Conservation (phyloP, 2,329 filamentous ascomycete genomes). For the Hypoxylon sp. region DNA sequence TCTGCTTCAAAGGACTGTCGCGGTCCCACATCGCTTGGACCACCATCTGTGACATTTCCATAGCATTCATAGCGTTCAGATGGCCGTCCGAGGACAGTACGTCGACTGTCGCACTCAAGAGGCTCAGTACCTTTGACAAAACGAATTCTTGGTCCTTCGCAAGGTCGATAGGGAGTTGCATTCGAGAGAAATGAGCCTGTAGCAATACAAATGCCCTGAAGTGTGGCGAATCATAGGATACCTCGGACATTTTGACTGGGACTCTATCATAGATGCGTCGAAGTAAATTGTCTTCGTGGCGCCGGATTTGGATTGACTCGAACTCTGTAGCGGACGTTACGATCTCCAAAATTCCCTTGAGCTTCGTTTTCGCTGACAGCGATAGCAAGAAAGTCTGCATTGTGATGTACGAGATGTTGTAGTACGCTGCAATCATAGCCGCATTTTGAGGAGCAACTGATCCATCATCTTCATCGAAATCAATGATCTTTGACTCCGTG, state of each 20-base stretch:
- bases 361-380: slow-evolving; percentile 87
- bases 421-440: slow-evolving; percentile 98
- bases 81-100: slow-evolving; percentile 96
- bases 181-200: slow-evolving; percentile 96
- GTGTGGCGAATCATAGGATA: slow-evolving; percentile 91
- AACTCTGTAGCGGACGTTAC: slow-evolving; percentile 97
- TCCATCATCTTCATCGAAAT: slow-evolving; percentile 95
- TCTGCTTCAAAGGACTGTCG: slow-evolving; percentile 96
- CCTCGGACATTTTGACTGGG: slow-evolving; percentile 93
- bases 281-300: slow-evolving; percentile 90
- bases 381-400: slow-evolving; percentile 99
- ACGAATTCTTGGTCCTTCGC: slow-evolving; percentile 96
- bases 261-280: slow-evolving; percentile 94
- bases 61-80: slow-evolving; percentile 96
- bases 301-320: slow-evolving; percentile 92
- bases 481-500: slow-evolving; percentile 93
- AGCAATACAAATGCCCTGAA: slow-evolving; percentile 99
- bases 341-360: slow-evolving; percentile 97
- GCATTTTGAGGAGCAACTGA: slow-evolving; percentile 91
- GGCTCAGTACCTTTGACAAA: slow-evolving; percentile 84
- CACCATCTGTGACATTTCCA: slow-evolving; percentile 99
- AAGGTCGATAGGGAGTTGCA: slow-evolving; percentile 95
- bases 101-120: slow-evolving; percentile 93
- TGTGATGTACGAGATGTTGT: slow-evolving; percentile 99
- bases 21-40: slow-evolving; percentile 99